A percentile compares a stretch with the other conserved stretches of the same genome.
Conservation (phyloP, 805 yeast genomes). For the Zygosaccharomyces lentus region DNA sequence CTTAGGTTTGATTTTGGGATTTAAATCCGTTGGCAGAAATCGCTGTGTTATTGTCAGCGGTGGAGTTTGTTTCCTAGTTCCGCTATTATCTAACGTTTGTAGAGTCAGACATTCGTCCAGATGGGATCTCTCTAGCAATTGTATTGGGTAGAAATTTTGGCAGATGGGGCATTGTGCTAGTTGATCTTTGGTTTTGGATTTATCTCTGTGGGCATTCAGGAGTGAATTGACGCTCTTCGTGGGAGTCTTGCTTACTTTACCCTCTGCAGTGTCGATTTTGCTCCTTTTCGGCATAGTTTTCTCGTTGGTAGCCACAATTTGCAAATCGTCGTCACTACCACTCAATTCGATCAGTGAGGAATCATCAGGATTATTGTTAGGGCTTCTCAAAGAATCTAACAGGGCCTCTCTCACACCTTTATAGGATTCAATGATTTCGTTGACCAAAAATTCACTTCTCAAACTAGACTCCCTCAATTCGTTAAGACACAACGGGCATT, state of each 20-base stretch:
- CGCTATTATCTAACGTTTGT: conserved; percentile 14
- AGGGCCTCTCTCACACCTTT: conserved; percentile 40
- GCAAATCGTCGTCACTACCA: conserved; percentile 30
- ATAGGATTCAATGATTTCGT: conserved; percentile 61
- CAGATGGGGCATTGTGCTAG: conserved; percentile 68
- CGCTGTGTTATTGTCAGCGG: not conserved
- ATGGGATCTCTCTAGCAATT: conserved; percentile 53
- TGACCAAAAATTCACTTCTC: conserved; percentile 63
- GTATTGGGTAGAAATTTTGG: conserved; percentile 47
- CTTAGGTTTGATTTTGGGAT: not conserved
- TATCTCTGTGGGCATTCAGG: conserved; percentile 11
- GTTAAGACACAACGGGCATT: conserved; percentile 75
- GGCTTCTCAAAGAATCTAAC: conserved; percentile 28
- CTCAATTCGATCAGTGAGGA: conserved; percentile 29
- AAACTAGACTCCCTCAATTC: conserved; percentile 68
- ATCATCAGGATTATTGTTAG: conserved; percentile 4
- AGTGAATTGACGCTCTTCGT: conserved; percentile 16
- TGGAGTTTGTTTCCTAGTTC: conserved; percentile 1
- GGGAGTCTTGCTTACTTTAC: conserved; percentile 6
- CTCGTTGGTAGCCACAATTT: conserved; percentile 29
- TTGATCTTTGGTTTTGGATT: conserved; percentile 12
- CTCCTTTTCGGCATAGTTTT: conserved; percentile 18
- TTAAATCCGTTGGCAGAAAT: not conserved
- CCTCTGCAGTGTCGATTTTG: conserved; percentile 1
- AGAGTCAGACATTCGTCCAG: conserved; percentile 53